Conservation (phyloP, 2,329 filamentous ascomycete species). For the Neonectria ditissima region DNA sequence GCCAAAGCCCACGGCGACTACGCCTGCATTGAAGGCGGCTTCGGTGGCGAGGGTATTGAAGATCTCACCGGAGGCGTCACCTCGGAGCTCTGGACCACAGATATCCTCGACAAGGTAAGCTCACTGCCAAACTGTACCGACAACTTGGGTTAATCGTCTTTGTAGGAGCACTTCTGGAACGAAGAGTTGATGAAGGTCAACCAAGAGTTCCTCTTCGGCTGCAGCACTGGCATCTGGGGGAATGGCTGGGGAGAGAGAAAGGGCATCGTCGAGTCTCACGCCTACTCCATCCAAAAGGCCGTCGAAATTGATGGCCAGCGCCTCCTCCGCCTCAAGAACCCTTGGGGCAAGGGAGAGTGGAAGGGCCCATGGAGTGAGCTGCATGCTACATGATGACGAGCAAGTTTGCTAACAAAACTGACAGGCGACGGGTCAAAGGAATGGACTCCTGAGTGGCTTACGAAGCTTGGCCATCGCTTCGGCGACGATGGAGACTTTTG, state of each 20-base stretch:
- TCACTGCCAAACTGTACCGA: fast-evolving
- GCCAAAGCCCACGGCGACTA: conserved; percentile 87
- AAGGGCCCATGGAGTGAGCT: conserved; percentile 76
- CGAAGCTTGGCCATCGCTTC: conserved; percentile 78
- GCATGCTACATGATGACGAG: not conserved
- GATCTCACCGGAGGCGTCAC: conserved; percentile 75
- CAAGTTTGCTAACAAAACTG: conserved; percentile 30
- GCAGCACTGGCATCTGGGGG: conserved; percentile 60
- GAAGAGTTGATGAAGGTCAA: conserved; percentile 84
- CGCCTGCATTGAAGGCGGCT: conserved; percentile 78
- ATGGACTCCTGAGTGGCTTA: conserved; percentile 85
- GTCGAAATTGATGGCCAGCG: conserved; percentile 68
- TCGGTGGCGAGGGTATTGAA: conserved; percentile 69
- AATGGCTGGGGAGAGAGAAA: conserved; percentile 56
- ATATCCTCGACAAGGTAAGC: conserved; percentile 78
- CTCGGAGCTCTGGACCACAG: conserved; percentile 72
- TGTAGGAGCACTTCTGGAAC: conserved; percentile 72
- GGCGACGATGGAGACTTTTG: conserved; percentile 79
- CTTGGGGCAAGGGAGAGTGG: conserved; percentile 87
- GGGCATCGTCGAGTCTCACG: conserved; percentile 69
- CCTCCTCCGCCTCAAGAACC: conserved; percentile 76
- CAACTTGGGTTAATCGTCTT: not conserved
- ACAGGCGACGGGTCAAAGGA: conserved; percentile 80
- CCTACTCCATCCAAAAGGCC: conserved; percentile 72
- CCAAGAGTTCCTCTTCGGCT: conserved; percentile 78